Conservation (phyloP, 1,284 basidiomycete species). For the Marasmius sp. region DNA sequence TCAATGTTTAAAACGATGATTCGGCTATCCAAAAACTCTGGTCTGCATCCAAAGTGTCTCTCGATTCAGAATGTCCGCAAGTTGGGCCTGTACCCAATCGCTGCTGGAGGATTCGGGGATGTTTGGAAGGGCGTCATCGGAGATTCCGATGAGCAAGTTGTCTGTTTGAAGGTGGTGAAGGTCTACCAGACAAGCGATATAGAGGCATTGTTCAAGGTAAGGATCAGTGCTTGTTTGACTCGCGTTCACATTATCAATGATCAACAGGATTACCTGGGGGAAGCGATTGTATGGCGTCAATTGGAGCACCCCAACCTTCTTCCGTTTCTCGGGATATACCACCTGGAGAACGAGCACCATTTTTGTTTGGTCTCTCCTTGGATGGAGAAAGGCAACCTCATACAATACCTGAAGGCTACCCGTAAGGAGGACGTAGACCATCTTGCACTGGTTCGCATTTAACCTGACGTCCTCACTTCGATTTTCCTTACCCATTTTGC, state of each 20-base stretch:
- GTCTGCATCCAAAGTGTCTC: neutral
- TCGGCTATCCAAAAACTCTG: neutral
- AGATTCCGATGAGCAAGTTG: neutral
- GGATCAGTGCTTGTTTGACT: neutral
- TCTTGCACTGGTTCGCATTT: neutral
- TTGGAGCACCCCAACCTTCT: constrained; percentile 5
- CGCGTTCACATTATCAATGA: neutral
- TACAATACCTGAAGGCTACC: neutral
- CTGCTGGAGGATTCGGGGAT: neutral
- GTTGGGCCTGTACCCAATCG: neutral
- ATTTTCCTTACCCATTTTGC: neutral
- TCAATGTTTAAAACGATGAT: neutral
- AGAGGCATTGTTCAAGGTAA: neutral
- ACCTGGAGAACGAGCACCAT: constrained; percentile 7
- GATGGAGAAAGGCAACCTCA: constrained; percentile 5
- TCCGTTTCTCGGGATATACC: constrained; percentile 2
- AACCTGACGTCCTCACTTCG: too few relatives aligned
- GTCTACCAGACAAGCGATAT: neutral
- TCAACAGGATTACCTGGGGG: neutral
- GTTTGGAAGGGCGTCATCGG: neutral
- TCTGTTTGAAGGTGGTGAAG: neutral
- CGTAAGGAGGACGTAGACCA: neutral
- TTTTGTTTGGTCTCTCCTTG: constrained; percentile 8
- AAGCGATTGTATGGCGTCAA: constrained; percentile 2
- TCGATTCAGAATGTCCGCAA: neutral